Evolutionary conservation across 768 basidiomycete genomes (phyloP).

Genomic region (Steccherinum ochraceum): DNA sequence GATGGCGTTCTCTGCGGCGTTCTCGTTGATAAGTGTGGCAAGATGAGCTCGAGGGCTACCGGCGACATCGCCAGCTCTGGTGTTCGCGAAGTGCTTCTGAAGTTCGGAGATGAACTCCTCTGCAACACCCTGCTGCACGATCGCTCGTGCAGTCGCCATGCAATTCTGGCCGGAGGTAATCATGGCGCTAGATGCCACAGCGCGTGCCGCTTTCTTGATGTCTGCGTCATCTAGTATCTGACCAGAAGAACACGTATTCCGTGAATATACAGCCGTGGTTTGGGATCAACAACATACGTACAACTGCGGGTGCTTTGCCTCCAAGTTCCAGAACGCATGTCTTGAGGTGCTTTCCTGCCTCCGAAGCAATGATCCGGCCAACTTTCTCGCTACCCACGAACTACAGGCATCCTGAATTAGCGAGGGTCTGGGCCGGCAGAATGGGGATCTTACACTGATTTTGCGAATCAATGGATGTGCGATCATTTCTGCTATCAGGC

Average conservation of each 20-base stretch:
- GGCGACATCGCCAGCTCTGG: slow-evolving; percentile 33
- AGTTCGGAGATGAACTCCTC: slow-evolving; percentile 29
- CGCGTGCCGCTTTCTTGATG: slow-evolving; percentile 44
- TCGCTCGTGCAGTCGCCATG: slow-evolving; percentile 53
- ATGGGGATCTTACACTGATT: slow-evolving; percentile 34
- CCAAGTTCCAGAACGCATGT: slow-evolving; percentile 52
- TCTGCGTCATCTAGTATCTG: slow-evolving; percentile 50
- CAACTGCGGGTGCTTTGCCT: slow-evolving; percentile 47
- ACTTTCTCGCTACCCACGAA: slow-evolving; percentile 54
- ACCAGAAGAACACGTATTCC: too few relatives aligned
- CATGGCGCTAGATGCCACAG: slow-evolving; percentile 38
- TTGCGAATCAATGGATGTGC: slow-evolving; percentile 42
- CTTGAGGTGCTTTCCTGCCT: slow-evolving; percentile 51
- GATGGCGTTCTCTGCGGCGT: slow-evolving; percentile 38
- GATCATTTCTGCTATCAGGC: slow-evolving; percentile 40
- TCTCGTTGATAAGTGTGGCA: slow-evolving; percentile 36
- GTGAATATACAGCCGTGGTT: background rate
- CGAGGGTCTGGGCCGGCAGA: background rate
- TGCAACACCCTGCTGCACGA: slow-evolving; percentile 40
- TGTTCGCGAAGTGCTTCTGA: slow-evolving; percentile 26
- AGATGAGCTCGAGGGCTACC: slow-evolving; percentile 20
- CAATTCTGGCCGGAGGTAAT: slow-evolving; percentile 47
- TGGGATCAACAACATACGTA: slow-evolving; percentile 22
- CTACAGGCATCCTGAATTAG: slow-evolving; percentile 19
- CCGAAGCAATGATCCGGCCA: slow-evolving; percentile 45